A percentile compares a stretch with the other conserved stretches of the same genome.
Conservation (phyloP, 208 protist species). For the Acanthamoeba culbertsoni region DNA sequence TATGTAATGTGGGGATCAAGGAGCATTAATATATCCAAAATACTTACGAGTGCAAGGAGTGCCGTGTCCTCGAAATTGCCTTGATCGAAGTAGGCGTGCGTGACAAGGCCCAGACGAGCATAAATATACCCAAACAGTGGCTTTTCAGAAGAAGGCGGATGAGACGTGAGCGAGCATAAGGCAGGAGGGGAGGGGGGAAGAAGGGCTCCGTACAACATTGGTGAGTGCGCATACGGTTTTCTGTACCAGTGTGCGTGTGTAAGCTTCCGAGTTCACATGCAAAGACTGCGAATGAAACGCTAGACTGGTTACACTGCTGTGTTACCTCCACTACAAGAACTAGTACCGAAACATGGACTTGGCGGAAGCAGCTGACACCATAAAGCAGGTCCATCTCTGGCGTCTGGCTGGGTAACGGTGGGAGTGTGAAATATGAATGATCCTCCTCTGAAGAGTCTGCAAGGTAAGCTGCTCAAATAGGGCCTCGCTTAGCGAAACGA, state of each 20-base stretch:
- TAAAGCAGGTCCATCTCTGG: background rate
- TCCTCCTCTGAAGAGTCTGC: background rate
- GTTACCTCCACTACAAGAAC: too few relatives aligned
- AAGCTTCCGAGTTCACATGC: background rate
- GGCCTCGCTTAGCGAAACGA: background rate
- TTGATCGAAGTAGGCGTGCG: conserved; percentile 33
- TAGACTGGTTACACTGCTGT: background rate
- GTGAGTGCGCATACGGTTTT: conserved; percentile 33
- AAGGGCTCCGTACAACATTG: conserved; percentile 6
- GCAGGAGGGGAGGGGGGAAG: background rate
- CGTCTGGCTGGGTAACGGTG: background rate
- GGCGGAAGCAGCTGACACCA: conserved; percentile 29
- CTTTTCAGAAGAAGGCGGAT: background rate
- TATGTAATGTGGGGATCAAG: too few relatives aligned
- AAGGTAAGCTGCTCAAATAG: too few relatives aligned
- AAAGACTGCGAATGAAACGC: background rate
- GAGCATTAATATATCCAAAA: too few relatives aligned
- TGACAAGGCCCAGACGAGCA: background rate
- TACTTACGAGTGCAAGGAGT: background rate
- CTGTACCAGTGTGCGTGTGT: conserved; percentile 25
- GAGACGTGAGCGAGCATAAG: background rate
- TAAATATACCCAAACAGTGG: background rate
- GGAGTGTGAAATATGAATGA: conserved; percentile 15
- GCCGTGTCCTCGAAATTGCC: conserved; percentile 39
- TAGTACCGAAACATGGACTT: conserved; percentile 20